Evolutionary conservation across 108 stramenopile genomes (phyloP).

Genomic region (Thalassiosira profunda): DNA sequence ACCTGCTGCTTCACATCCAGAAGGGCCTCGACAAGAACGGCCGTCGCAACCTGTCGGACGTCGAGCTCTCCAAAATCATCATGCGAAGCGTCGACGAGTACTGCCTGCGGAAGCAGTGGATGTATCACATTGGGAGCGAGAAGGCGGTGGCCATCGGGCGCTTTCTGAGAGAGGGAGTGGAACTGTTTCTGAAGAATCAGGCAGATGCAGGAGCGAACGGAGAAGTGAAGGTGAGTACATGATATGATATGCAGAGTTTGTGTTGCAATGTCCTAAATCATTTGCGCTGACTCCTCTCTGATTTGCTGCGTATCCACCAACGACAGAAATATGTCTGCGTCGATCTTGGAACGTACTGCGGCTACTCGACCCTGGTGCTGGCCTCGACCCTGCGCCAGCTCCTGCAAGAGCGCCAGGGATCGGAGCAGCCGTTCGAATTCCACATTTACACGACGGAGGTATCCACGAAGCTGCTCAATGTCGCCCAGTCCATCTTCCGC

Average conservation of each 20-base stretch:
- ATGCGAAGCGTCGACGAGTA: slow-evolving; percentile 71
- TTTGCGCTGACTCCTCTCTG: neutral
- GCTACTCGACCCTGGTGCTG: slow-evolving; percentile 77
- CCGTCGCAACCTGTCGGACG: neutral
- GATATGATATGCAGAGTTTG: neutral
- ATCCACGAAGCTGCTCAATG: slow-evolving; percentile 29
- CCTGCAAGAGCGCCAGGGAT: neutral
- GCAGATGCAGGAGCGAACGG: neutral
- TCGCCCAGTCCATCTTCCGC: slow-evolving; percentile 27
- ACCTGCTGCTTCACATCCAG: slow-evolving; percentile 63
- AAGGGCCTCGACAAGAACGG: slow-evolving; percentile 34
- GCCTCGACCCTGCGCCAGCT: slow-evolving; percentile 27
- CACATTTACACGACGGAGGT: slow-evolving; percentile 37
- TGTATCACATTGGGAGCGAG: slow-evolving; percentile 90
- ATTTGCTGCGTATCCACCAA: neutral
- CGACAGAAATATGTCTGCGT: slow-evolving; percentile 50
- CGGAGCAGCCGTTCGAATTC: slow-evolving; percentile 23
- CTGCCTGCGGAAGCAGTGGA: slow-evolving; percentile 86
- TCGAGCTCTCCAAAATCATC: slow-evolving; percentile 22
- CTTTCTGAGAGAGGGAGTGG: slow-evolving; percentile 34
- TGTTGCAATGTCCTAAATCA: neutral
- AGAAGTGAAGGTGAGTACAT: neutral
- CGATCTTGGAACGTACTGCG: slow-evolving; percentile 92
- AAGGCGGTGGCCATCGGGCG: slow-evolving; percentile 60
- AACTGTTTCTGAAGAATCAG: neutral